Conservation (phyloP, 768 basidiomycete species). For the Glaciozyma antarctica region DNA sequence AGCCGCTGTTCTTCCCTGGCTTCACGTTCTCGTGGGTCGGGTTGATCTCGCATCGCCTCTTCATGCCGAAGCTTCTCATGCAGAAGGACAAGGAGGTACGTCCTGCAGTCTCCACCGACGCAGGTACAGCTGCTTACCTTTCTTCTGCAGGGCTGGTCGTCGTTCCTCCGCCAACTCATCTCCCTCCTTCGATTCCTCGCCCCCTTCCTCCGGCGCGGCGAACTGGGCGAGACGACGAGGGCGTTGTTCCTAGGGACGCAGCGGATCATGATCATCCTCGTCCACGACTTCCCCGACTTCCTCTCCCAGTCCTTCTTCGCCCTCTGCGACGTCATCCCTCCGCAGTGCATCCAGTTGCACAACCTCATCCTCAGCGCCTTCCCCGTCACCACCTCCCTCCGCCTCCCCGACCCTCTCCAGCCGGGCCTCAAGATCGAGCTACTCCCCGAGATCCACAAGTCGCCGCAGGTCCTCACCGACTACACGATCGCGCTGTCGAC, state of each 20-base stretch:
- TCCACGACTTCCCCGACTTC: constrained; percentile 86
- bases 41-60: constrained; percentile 85
- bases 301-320: constrained; percentile 57
- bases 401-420: constrained; percentile 66
- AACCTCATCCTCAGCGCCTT: constrained; percentile 96
- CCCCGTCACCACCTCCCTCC: constrained; percentile 48
- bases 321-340: constrained; percentile 84
- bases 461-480: constrained; percentile 84
- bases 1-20: constrained; percentile 92
- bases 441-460: constrained; percentile 80
- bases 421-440: constrained; percentile 42
- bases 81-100: constrained; percentile 66
- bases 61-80: constrained; percentile 89
- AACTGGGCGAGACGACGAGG: constrained; percentile 66
- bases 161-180: constrained; percentile 87
- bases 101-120: too few species aligned
- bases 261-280: constrained; percentile 80
- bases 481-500: constrained; percentile 68
- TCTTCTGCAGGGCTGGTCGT: constrained; percentile 62
- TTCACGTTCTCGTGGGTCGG: constrained; percentile 99
- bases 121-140: constrained; percentile 15
- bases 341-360: constrained; percentile 85
- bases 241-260: constrained; percentile 85
- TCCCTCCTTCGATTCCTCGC: constrained; percentile 91
- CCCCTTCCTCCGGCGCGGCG: constrained; percentile 70